Conservation (phyloP, 208 protist species). For the Leishmania major region DNA sequence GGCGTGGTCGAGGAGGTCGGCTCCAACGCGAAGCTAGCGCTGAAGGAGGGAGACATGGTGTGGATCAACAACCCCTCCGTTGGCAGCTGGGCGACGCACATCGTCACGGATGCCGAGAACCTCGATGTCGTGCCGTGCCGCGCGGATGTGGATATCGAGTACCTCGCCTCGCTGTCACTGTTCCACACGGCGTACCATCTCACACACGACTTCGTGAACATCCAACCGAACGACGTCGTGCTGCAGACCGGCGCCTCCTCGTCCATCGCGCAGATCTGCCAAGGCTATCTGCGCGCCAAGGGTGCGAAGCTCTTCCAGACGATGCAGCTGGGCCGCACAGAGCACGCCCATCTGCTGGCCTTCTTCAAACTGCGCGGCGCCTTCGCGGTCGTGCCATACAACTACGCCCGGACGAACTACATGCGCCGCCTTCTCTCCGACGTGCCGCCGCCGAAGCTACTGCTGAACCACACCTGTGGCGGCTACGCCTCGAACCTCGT, state of each 20-base stretch:
- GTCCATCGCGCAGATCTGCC: conserved; percentile 87
- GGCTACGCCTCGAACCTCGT: conserved; percentile 87
- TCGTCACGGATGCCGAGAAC: conserved; percentile 86
- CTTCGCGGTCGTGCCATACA: conserved; percentile 87
- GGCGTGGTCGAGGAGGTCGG: conserved; percentile 96
- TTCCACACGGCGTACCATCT: conserved; percentile 97
- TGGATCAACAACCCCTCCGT: conserved; percentile 91
- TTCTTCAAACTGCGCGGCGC: conserved; percentile 88
- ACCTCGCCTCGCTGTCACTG: conserved; percentile 93
- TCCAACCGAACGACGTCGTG: conserved; percentile 91
- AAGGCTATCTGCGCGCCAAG: conserved; percentile 83
- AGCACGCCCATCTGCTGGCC: conserved; percentile 80
- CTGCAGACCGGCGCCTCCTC: conserved; percentile 89
- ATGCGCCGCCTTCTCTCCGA: conserved; percentile 93
- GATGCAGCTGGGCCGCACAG: conserved; percentile 90
- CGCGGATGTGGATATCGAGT: conserved; percentile 92
- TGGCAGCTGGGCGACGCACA: conserved; percentile 92
- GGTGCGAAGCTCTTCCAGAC: conserved; percentile 91
- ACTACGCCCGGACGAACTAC: conserved; percentile 87
- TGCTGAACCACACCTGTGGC: conserved; percentile 96
- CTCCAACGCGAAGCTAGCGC: conserved; percentile 44
- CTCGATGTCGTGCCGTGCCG: conserved; percentile 90
- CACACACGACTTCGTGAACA: conserved; percentile 94
- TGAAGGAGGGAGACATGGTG: conserved; percentile 93
- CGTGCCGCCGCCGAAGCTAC: conserved; percentile 93